Conservation (phyloP, 768 basidiomycete genomes). For the Exsudoporus frostii region DNA sequence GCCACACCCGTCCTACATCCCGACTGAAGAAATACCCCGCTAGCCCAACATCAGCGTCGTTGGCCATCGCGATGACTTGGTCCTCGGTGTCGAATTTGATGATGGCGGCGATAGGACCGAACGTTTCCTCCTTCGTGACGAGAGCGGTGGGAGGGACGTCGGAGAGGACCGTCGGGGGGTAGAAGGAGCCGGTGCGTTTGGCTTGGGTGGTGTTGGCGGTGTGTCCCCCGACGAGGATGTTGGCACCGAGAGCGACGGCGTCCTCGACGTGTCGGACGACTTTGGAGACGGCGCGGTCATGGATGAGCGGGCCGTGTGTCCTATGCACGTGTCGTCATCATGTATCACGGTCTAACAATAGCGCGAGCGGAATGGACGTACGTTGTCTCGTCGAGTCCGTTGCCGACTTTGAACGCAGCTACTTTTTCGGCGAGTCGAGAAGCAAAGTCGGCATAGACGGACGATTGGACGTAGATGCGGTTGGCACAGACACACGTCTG, state of each 20-base stretch:
- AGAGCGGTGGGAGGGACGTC: constrained; percentile 72
- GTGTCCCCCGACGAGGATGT: constrained; percentile 87
- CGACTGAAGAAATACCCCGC: constrained; percentile 92
- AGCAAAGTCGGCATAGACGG: constrained; percentile 90
- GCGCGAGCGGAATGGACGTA: constrained; percentile 35
- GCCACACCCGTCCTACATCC: constrained; percentile 87
- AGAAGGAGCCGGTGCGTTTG: constrained; percentile 54
- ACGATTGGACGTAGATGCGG: constrained; percentile 88
- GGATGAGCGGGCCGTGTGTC: constrained; percentile 95
- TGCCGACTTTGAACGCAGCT: constrained; percentile 81
- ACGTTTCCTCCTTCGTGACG: constrained; percentile 85
- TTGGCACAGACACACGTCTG: constrained; percentile 91
- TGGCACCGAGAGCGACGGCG: constrained; percentile 81
- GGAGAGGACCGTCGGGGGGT: constrained; percentile 81
- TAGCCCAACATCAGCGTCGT: constrained; percentile 77
- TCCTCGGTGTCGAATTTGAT: constrained; percentile 93
- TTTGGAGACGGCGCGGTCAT: constrained; percentile 80
- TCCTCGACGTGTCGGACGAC: constrained; percentile 84
- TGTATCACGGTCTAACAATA: background rate
- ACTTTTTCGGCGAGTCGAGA: constrained; percentile 81
- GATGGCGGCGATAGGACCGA: constrained; percentile 87
- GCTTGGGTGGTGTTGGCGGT: constrained; percentile 38
- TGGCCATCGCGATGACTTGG: constrained; percentile 84
- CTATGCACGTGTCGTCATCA: constrained; percentile 33
- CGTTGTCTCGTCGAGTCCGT: constrained; percentile 78